These are phyloP conservation scores for Rhazya stricta DNA, from an alignment of 257 asterid species.

Conservation along the genomic window DNA sequence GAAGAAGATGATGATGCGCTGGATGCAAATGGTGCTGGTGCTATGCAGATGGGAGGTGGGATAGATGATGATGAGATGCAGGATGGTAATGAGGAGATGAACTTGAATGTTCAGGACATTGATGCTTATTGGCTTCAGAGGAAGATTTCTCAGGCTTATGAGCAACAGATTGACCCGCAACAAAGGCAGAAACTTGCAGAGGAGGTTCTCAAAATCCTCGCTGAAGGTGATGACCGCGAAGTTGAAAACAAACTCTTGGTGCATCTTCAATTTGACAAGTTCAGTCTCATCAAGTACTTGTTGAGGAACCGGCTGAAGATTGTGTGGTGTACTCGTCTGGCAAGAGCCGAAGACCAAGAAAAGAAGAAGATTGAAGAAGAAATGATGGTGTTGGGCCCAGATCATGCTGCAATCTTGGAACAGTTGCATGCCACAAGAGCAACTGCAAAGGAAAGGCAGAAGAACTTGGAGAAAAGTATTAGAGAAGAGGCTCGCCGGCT, in stretches of 20 bases:
- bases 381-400: slow-evolving; percentile 34
- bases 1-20: slow-evolving; percentile 37
- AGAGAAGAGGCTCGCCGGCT: slow-evolving; percentile 39
- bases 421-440: slow-evolving; percentile 47
- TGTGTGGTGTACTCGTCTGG: slow-evolving; percentile 45
- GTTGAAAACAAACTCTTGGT: slow-evolving; percentile 35
- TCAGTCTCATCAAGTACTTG: slow-evolving; percentile 32
- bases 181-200: slow-evolving; percentile 43
- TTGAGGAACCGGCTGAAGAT: slow-evolving; percentile 43
- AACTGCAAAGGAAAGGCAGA: slow-evolving; percentile 38
- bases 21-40: slow-evolving; percentile 25
- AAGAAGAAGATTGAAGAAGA: slow-evolving; percentile 33
- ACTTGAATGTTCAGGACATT: slow-evolving; percentile 45
- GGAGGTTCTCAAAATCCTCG: slow-evolving; percentile 39
- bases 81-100: slow-evolving; percentile 32
- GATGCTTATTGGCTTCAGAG: slow-evolving; percentile 50
- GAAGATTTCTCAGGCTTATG: slow-evolving; percentile 44
- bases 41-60: slow-evolving; percentile 44
- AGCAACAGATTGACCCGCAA: slow-evolving; percentile 39
- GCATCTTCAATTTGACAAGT: slow-evolving; percentile 37
- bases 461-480: slow-evolving; percentile 25
- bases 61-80: slow-evolving; percentile 38
- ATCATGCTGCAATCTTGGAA: slow-evolving; percentile 33
- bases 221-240: slow-evolving; percentile 41
- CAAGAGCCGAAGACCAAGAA: slow-evolving; percentile 45